Evolutionary conservation across 2,329 filamentous ascomycete genomes (phyloP).

Genomic region (Phyllosticta paracitricarpa): DNA sequence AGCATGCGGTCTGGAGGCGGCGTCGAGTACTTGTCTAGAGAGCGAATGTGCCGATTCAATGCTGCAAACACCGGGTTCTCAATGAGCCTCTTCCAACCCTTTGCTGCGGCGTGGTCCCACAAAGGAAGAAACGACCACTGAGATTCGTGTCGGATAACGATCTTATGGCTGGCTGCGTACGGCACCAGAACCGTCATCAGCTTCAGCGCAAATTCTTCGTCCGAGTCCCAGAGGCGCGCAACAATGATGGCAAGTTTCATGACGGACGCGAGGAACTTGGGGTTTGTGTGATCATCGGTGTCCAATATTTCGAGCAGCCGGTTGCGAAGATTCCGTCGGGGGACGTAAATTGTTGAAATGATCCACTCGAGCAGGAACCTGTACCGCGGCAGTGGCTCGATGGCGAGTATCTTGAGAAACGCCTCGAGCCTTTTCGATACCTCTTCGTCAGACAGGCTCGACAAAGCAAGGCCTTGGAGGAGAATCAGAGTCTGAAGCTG

Average conservation of each 20-base stretch:
- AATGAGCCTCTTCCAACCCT: conserved; percentile 27
- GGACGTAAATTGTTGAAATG: conserved; percentile 33
- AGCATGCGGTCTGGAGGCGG: conserved; percentile 28
- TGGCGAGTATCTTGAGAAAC: conserved; percentile 31
- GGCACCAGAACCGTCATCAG: conserved; percentile 34
- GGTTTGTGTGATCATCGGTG: conserved; percentile 34
- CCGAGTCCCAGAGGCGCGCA: conserved; percentile 26
- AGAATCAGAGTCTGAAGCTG: conserved; percentile 39
- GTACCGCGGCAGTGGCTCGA: conserved; percentile 39
- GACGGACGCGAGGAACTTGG: conserved; percentile 37
- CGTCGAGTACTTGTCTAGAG: conserved; percentile 33
- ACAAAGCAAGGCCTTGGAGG: conserved; percentile 14
- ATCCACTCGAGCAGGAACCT: conserved; percentile 40
- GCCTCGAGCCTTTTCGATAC: conserved; percentile 25
- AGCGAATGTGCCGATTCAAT: conserved; percentile 34
- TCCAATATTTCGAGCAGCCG: conserved; percentile 28
- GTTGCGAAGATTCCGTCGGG: conserved; percentile 21
- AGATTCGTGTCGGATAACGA: conserved; percentile 44
- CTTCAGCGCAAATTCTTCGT: conserved; percentile 28
- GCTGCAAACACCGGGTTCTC: conserved; percentile 32
- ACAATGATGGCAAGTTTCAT: conserved; percentile 38
- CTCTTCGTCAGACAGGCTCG: conserved; percentile 19
- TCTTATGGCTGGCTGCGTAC: conserved; percentile 39
- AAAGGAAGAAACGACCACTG: conserved; percentile 39
- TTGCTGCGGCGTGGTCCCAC: conserved; percentile 29